These are phyloP conservation scores for Podospora comata DNA, from an alignment of 495 filamentous ascomycete genomes.

Conservation along the genomic window DNA sequence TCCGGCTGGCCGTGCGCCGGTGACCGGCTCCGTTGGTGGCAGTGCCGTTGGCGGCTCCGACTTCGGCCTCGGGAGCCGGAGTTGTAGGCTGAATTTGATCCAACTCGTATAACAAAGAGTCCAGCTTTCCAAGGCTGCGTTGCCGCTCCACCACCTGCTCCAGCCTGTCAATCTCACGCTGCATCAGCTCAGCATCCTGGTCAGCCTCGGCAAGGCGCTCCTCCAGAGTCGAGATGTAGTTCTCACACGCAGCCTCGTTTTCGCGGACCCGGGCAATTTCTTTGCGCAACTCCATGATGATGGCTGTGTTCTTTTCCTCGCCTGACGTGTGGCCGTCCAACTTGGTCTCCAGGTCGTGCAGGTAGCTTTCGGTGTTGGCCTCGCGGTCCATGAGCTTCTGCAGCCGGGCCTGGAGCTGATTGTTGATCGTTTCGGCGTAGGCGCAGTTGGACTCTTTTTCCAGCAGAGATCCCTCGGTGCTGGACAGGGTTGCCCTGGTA, in stretches of 20 bases:
- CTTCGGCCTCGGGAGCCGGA: slow-evolving; percentile 33
- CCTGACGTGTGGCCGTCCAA: slow-evolving; percentile 86
- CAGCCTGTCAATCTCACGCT: slow-evolving; percentile 88
- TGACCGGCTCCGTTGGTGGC: slow-evolving; percentile 41
- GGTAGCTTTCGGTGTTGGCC: slow-evolving; percentile 81
- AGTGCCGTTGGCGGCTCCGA: slow-evolving; percentile 34
- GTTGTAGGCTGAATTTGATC: slow-evolving; percentile 73
- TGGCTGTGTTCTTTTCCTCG: slow-evolving; percentile 84
- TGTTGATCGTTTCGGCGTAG: slow-evolving; percentile 86
- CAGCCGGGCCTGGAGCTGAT: slow-evolving; percentile 80
- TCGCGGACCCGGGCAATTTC: slow-evolving; percentile 88
- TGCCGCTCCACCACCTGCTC: slow-evolving; percentile 96
- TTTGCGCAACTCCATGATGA: slow-evolving; percentile 83
- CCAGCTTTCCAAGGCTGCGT: slow-evolving; percentile 88
- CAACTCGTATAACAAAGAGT: slow-evolving; percentile 85
- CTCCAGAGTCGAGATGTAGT: slow-evolving; percentile 96
- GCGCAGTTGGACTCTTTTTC: slow-evolving; percentile 93
- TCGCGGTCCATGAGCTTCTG: slow-evolving; percentile 91
- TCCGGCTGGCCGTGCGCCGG: slow-evolving; percentile 40
- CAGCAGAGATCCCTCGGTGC: slow-evolving; percentile 76
- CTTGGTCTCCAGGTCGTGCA: slow-evolving; percentile 84
- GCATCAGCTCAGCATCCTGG: slow-evolving; percentile 94
- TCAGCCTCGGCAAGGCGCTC: slow-evolving; percentile 94
- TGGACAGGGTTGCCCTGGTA: slow-evolving; percentile 79
- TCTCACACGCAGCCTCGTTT: slow-evolving; percentile 82